Base-by-base conservation (phyloP, 2,329 filamentous ascomycete genomes). In the Aureobasidium sp. region DNA sequence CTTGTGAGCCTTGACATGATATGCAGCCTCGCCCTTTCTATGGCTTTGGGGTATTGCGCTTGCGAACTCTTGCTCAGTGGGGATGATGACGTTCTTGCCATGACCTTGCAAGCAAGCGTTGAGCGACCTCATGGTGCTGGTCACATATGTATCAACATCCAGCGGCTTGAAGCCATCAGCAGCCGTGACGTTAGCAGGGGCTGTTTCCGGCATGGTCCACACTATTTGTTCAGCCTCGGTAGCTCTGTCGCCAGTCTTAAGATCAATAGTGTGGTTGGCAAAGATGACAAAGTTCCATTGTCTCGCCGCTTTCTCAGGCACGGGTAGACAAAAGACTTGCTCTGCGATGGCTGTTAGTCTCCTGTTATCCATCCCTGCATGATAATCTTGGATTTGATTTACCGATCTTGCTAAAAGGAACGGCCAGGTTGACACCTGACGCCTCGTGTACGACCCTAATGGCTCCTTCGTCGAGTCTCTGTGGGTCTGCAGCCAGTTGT, bases 271-370 rank as follows among this genome's bases (percentile, higher is more conserved):
- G 55, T 78, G 75, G 32, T 77, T 71, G 2, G 84, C 83, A 44
- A 87, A 77, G 45, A 87, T 71, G 67, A 84, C 81, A 69, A 86
- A 86, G 66, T 84, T 85, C 72, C 82, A 82, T 67, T 86, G 83
- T 60, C 82, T 80, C 64, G 85, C 81, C 4, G 83, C 79, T 68
- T 86, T 87, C 67, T 87, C 85, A 5, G 85, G 85, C 2, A 87
- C 80, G 0, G 84, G 84, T 42, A 87, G 75, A 66, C 83, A 85
- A 65, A 86, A 77, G 54, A 83, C 76, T 69, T 86, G 80, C 58
- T 83, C 82, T 75, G 68, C 9, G 25, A 48, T 16, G 29, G 3
- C 3, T 36, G 36, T 60, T 10, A 47, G 16, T 48, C n/a, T 11
- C 7, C n/a, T 42, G 11, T 10, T 42, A 11, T 27, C 5, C 30